Evolutionary conservation across 345 rosid species (phyloP).

Genomic region (Melaleuca alternifolia): DNA sequence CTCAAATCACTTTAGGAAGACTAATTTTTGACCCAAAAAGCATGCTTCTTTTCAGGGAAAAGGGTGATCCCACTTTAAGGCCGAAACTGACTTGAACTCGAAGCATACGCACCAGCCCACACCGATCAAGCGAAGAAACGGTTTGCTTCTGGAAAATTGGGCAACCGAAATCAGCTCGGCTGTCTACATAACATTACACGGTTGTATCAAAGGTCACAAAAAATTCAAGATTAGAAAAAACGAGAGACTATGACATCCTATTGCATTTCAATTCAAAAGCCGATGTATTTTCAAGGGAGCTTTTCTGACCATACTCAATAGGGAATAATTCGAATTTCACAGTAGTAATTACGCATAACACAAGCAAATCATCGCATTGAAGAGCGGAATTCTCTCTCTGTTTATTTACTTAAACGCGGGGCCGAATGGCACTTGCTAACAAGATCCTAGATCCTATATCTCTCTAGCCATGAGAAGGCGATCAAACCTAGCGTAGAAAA

Average conservation of each 20-base stretch:
- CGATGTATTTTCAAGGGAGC: neutral
- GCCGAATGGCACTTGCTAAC: neutral
- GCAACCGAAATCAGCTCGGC: neutral
- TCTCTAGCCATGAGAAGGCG: neutral
- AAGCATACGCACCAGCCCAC: neutral
- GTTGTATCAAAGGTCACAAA: neutral
- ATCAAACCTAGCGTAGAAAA: neutral
- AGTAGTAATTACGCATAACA: neutral
- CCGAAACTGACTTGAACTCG: neutral
- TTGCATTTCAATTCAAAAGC: neutral
- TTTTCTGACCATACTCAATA: neutral
- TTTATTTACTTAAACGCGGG: neutral
- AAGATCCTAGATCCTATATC: neutral
- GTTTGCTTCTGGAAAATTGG: neutral
- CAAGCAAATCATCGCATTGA: neutral
- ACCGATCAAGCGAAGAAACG: neutral
- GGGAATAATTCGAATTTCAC: neutral
- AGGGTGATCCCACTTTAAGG: neutral
- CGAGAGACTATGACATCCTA: neutral
- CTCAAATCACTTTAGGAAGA: neutral
- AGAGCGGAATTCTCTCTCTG: neutral
- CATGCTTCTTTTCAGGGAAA: neutral
- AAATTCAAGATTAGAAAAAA: neutral
- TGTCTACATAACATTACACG: neutral
- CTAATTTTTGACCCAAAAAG: neutral